phyloP scores from a whole-genome alignment of 805 yeast species.

The Pichia heedii region DNA sequence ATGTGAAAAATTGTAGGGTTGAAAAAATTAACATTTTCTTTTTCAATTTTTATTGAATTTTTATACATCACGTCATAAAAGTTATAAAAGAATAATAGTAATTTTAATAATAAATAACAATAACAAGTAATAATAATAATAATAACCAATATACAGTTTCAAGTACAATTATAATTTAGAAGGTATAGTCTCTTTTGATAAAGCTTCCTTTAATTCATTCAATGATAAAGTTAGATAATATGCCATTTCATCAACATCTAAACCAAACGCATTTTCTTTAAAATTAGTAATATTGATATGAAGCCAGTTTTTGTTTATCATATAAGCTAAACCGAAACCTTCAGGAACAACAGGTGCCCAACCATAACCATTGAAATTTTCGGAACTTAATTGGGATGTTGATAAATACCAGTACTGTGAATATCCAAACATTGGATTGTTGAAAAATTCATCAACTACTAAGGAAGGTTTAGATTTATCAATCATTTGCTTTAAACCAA shows the following conservation, averaged over 20 bases:
- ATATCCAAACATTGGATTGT: conserved; percentile 68
- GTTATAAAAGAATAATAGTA: no score
- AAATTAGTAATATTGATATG: conserved; percentile 78
- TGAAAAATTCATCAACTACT: conserved; percentile 51
- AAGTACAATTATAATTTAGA: conserved; percentile 18
- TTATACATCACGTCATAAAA: not conserved
- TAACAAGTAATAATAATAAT: not conserved
- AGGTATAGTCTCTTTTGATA: conserved; percentile 25
- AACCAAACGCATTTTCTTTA: conserved; percentile 49
- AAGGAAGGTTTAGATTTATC: conserved; percentile 41
- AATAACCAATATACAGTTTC: not conserved
- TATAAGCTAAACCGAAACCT: conserved; percentile 91
- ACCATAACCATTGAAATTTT: conserved; percentile 84
- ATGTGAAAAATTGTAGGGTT: no score
- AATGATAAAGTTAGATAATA: conserved; percentile 71
- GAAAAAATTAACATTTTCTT: no score
- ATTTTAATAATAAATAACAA: not conserved
- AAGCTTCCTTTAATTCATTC: conserved; percentile 65
- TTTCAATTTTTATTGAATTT: not conserved
- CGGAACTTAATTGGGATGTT: conserved; percentile 82
- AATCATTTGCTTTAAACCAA: conserved; percentile 70
- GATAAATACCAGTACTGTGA: conserved; percentile 81
- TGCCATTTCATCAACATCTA: conserved; percentile 48
- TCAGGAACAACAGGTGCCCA: conserved; percentile 92
- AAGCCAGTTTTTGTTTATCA: conserved; percentile 77